Evolutionary conservation across 257 asterid genomes (phyloP).

Genomic region (Penstemon barbatus): DNA sequence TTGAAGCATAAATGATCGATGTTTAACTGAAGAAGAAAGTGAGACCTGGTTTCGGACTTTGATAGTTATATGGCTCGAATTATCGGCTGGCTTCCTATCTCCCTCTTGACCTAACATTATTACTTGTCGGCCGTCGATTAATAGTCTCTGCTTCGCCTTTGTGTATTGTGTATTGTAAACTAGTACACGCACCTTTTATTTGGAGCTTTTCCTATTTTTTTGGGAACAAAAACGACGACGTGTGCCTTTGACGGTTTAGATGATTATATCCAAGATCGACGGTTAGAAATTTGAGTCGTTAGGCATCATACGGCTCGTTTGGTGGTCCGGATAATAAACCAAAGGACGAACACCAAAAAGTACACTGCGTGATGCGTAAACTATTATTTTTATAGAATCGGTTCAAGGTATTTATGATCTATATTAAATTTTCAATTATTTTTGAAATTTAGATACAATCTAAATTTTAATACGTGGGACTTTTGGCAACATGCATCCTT

Average conservation of each 20-base stretch:
- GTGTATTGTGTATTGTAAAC: neutral
- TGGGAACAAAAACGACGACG: neutral
- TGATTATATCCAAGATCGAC: slow-evolving; percentile 11
- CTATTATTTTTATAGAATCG: neutral
- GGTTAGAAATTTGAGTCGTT: neutral
- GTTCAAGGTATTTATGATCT: neutral
- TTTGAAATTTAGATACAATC: no score
- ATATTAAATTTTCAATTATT: no score
- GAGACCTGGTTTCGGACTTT: slow-evolving; percentile 48
- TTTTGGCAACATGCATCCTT: no score
- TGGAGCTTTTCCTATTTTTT: neutral
- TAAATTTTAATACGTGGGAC: no score
- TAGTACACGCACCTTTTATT: neutral
- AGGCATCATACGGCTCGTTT: slow-evolving; percentile 4
- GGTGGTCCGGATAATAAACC: neutral
- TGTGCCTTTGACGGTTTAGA: slow-evolving; percentile 22
- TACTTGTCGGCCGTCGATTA: neutral
- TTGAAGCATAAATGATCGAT: neutral
- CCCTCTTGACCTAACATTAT: slow-evolving; percentile 42
- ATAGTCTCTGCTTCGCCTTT: neutral
- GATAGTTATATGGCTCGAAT: slow-evolving; percentile 38
- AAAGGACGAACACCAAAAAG: neutral
- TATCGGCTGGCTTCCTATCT: slow-evolving; percentile 46
- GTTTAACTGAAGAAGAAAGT: neutral
- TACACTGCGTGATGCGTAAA: slow-evolving; percentile 23